A percentile compares a stretch with the other conserved stretches of the same genome.
These are phyloP conservation scores for Candida sonorensis DNA, from an alignment of 805 yeast species.

Conservation along the genomic window DNA sequence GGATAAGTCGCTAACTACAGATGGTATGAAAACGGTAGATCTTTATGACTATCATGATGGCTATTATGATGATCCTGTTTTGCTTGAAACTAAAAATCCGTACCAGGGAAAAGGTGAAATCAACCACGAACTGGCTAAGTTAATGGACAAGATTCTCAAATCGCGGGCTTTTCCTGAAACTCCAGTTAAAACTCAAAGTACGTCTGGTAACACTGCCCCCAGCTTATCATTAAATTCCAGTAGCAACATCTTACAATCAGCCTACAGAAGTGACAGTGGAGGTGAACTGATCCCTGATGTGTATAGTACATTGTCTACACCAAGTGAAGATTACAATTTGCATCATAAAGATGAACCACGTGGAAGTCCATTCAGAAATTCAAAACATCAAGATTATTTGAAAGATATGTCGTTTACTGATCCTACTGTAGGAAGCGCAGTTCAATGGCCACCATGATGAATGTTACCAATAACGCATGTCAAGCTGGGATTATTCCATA, in stretches of 20 bases:
- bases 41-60: neutral
- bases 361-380: neutral
- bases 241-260: neutral
- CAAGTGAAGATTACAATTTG: neutral
- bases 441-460: slow-evolving; percentile 1
- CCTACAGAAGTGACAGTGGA: neutral
- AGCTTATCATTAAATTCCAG: neutral
- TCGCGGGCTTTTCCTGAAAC: neutral
- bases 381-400: neutral
- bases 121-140: slow-evolving; percentile 9
- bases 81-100: slow-evolving; percentile 2
- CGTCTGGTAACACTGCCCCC: neutral
- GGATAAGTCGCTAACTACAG: no score
- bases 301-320: neutral
- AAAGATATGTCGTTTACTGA: slow-evolving; percentile 1
- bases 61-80: neutral
- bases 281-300: neutral
- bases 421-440: slow-evolving; percentile 1
- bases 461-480: no score
- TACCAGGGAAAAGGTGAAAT: slow-evolving; percentile 15
- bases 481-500: no score
- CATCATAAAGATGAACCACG: neutral
- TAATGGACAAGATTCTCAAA: slow-evolving; percentile 7
- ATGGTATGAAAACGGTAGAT: neutral
- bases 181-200: neutral